phyloP scores from a whole-genome alignment of 768 basidiomycete species.

The Cystobasidium onofrii region DNA sequence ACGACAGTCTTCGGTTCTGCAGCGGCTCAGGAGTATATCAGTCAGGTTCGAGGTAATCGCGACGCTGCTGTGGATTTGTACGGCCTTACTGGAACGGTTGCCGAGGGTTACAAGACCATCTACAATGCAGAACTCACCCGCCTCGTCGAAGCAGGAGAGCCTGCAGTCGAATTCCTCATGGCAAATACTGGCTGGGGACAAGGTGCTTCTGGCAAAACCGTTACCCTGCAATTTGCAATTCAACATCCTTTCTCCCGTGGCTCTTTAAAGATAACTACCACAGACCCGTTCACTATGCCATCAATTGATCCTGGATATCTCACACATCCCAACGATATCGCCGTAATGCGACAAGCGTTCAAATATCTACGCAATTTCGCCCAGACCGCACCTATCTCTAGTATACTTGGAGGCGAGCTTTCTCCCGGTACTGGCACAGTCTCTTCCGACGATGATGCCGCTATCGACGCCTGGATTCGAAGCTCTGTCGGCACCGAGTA shows the following conservation, averaged over 20 bases:
- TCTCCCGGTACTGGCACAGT: conserved; percentile 43
- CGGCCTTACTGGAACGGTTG: conserved; percentile 39
- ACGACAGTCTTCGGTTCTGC: conserved; percentile 46
- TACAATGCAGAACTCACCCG: conserved; percentile 38
- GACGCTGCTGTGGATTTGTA: conserved; percentile 48
- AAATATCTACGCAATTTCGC: conserved; percentile 46
- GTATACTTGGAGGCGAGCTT: conserved; percentile 44
- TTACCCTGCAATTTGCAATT: conserved; percentile 59
- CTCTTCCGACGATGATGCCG: conserved; percentile 43
- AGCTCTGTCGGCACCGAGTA: conserved; percentile 43
- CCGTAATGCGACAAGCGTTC: conserved; percentile 42
- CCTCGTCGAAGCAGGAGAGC: conserved; percentile 44
- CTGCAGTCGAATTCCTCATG: conserved; percentile 56
- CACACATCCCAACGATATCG: conserved; percentile 43
- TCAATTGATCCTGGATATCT: conserved; percentile 53
- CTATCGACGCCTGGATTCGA: conserved; percentile 43
- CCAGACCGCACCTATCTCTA: conserved; percentile 44
- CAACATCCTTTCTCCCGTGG: conserved; percentile 63
- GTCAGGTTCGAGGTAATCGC: conserved; percentile 38
- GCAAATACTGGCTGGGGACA: conserved; percentile 47
- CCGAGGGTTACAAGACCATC: conserved; percentile 41
- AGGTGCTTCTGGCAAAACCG: conserved; percentile 47
- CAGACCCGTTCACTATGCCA: conserved; percentile 56
- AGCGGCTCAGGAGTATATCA: conserved; percentile 1
- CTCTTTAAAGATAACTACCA: conserved; percentile 56